phyloP scores from a whole-genome alignment of 495 filamentous ascomycete species.

The Aspergillus taichungensis region DNA sequence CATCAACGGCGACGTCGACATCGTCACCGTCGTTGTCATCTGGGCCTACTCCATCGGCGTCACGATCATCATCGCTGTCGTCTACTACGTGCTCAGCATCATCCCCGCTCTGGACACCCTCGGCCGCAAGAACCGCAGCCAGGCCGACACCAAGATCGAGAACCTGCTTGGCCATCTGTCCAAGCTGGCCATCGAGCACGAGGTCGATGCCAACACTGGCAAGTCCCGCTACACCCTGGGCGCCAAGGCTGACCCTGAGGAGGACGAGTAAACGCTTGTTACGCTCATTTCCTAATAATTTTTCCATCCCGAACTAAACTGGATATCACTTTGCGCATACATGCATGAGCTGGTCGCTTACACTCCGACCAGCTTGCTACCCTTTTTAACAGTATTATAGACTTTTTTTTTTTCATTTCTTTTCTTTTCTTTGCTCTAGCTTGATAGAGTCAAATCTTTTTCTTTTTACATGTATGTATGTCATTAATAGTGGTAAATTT shows the following conservation, averaged over 20 bases:
- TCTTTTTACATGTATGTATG: constrained; percentile 43
- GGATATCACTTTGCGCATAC: constrained; percentile 25
- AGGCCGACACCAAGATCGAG: constrained; percentile 69
- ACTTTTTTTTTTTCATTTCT: constrained; percentile 35
- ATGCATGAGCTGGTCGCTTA: constrained; percentile 20
- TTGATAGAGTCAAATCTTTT: constrained; percentile 34
- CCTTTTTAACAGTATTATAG: constrained; percentile 35
- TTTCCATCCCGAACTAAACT: constrained; percentile 10
- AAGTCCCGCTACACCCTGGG: constrained; percentile 51
- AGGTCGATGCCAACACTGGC: constrained; percentile 43
- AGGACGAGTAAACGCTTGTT: constrained; percentile 50
- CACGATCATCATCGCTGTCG: constrained; percentile 67
- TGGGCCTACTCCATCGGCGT: constrained; percentile 74
- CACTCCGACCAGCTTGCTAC: neutral
- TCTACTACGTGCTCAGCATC: constrained; percentile 66
- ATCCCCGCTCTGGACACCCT: constrained; percentile 64
- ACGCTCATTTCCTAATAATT: constrained; percentile 23
- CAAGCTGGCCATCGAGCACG: constrained; percentile 69
- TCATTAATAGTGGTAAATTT: constrained; percentile 43
- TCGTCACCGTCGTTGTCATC: constrained; percentile 71
- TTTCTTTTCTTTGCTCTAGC: constrained; percentile 19
- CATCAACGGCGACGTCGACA: constrained; percentile 52
- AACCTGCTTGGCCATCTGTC: constrained; percentile 68
- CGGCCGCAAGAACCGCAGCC: constrained; percentile 67
- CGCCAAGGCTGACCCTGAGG: constrained; percentile 54